phyloP scores from a whole-genome alignment of 163 green algal species.

The Scenedesmus sp. region DNA sequence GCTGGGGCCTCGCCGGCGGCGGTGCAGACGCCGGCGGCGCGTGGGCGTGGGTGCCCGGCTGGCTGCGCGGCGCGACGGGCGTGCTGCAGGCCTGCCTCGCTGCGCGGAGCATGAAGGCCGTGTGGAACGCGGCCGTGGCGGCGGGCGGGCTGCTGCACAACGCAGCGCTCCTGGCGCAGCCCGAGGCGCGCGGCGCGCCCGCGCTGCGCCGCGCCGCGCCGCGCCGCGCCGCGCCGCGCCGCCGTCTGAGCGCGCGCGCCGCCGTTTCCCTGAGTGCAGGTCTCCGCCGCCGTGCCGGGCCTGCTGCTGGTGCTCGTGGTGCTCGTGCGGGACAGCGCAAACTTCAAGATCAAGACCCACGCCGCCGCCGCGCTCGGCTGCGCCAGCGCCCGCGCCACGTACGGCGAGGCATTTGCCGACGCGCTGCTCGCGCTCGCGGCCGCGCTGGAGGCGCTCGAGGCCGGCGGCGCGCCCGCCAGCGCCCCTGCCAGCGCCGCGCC shows the following conservation, averaged over 20 bases:
- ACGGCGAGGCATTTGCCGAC: slow-evolving; percentile 55
- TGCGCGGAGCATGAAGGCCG: slow-evolving; percentile 71
- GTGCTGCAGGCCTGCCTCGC: slow-evolving; percentile 65
- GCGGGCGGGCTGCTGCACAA: slow-evolving; percentile 54
- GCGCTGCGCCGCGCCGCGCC: too few relatives aligned
- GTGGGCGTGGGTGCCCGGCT: slow-evolving; percentile 25
- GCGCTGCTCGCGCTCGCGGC: slow-evolving; percentile 55
- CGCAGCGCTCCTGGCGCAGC: slow-evolving; percentile 16
- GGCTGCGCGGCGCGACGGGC: slow-evolving; percentile 50
- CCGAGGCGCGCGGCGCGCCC: neutral
- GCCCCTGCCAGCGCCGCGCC: neutral
- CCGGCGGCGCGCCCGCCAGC: neutral
- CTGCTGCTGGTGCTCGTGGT: slow-evolving; percentile 66
- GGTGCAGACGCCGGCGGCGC: slow-evolving; percentile 1
- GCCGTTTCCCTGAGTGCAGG: too few relatives aligned
- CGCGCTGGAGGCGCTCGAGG: slow-evolving; percentile 49
- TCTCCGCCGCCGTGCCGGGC: neutral
- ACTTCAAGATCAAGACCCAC: slow-evolving; percentile 77
- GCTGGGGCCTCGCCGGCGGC: neutral
- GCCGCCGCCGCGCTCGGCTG: slow-evolving; percentile 61
- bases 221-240: too few relatives aligned
- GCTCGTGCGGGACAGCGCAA: slow-evolving; percentile 67
- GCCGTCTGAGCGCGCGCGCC: too few relatives aligned
- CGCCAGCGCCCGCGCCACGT: slow-evolving; percentile 33
- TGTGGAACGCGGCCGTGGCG: slow-evolving; percentile 77